A percentile compares a stretch with the other conserved stretches of the same genome.
phyloP scores from a whole-genome alignment of 306 rosid genomes.

The Rosa lucieae region DNA sequence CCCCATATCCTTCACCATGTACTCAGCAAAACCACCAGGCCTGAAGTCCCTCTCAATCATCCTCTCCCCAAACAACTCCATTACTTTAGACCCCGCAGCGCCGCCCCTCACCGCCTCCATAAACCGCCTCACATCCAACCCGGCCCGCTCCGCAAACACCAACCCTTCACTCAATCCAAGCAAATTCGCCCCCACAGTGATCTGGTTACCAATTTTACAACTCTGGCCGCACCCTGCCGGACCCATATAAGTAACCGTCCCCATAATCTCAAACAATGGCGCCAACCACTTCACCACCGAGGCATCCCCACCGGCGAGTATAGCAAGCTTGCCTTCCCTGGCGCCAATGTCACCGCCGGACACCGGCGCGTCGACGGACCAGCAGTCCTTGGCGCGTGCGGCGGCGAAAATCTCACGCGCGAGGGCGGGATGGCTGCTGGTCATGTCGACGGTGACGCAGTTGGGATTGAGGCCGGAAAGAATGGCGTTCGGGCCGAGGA shows the following conservation, averaged over 20 bases:
- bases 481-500: conserved; percentile 36
- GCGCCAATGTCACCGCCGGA: conserved; percentile 90
- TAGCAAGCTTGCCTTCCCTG: conserved; percentile 70
- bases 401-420: conserved; percentile 50
- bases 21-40: conserved; percentile 71
- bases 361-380: conserved; percentile 82
- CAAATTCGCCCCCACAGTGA: conserved; percentile 52
- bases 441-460: conserved; percentile 60
- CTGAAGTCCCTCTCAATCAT: conserved; percentile 57
- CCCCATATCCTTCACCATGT: conserved; percentile 85
- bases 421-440: conserved; percentile 77
- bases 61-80: conserved; percentile 77
- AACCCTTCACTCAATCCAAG: conserved; percentile 73
- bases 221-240: conserved; percentile 71
- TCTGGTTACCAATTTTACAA: conserved; percentile 81
- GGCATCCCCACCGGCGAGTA: conserved; percentile 63
- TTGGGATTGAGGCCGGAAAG: conserved; percentile 46
- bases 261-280: conserved; percentile 50
- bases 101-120: conserved; percentile 57
- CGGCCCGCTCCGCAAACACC: conserved; percentile 70
- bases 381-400: conserved; percentile 43
- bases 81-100: conserved; percentile 57
- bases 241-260: conserved; percentile 59
- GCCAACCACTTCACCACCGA: conserved; percentile 58
- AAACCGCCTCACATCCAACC: conserved; percentile 52